Percentiles rank a stretch among this genome's conserved stretches.
phyloP scores from a whole-genome alignment of 345 rosid species.

The Durio zibethinus region DNA sequence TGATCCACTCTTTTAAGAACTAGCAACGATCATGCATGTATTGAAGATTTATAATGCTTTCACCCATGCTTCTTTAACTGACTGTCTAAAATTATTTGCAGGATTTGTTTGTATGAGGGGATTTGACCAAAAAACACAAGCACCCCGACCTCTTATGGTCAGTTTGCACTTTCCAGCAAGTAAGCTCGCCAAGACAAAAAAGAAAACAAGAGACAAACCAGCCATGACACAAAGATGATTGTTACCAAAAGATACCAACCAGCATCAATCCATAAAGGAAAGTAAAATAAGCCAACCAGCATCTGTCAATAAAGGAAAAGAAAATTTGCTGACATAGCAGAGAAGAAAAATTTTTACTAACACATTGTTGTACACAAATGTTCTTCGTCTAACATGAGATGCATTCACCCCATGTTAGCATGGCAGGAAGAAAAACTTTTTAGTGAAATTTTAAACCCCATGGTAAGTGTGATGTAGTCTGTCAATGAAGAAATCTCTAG shows the following conservation, averaged over 20 bases:
- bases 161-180: slow-evolving; percentile 87
- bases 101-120: slow-evolving; percentile 94
- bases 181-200: slow-evolving; percentile 41
- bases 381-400: slow-evolving; percentile 30
- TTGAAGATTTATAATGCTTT: not conserved
- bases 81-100: slow-evolving; percentile 33
- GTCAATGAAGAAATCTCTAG: no score
- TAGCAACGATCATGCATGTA: not conserved
- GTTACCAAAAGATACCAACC: slow-evolving; percentile 19
- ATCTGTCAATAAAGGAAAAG: slow-evolving; percentile 5
- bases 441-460: not conserved
- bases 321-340: slow-evolving; percentile 23
- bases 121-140: slow-evolving; percentile 61
- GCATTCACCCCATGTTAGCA: slow-evolving; percentile 19
- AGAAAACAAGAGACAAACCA: slow-evolving; percentile 17
- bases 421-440: slow-evolving; percentile 11
- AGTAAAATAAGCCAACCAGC: slow-evolving; percentile 21
- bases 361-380: slow-evolving; percentile 33
- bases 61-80: not conserved
- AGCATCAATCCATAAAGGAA: not conserved
- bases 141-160: slow-evolving; percentile 73
- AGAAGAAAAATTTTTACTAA: slow-evolving; percentile 20
- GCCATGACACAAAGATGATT: slow-evolving; percentile 17
- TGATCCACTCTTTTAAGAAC: not conserved
- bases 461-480: slow-evolving; percentile 15